A percentile compares a stretch with the other conserved stretches of the same genome.
These are phyloP conservation scores for Fusarium globosum DNA, from an alignment of 2,329 filamentous ascomycete species.

Conservation along the genomic window DNA sequence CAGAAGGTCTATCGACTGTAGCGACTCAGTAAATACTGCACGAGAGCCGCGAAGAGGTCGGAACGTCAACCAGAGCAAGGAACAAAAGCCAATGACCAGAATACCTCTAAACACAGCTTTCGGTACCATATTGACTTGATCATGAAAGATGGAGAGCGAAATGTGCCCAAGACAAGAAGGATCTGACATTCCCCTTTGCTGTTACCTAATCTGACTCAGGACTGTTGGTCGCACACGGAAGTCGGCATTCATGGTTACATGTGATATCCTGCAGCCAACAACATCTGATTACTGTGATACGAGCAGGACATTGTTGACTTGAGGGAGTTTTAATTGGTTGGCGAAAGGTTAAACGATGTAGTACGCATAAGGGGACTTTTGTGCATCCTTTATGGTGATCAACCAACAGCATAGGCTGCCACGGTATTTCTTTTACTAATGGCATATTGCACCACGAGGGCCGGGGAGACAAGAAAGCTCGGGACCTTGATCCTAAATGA, in stretches of 20 bases:
- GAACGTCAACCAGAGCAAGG: background rate
- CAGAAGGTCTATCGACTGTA: constrained; percentile 7
- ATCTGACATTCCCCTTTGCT: background rate
- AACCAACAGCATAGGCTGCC: background rate
- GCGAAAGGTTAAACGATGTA: background rate
- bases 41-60: background rate
- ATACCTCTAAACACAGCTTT: background rate
- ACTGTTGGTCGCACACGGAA: background rate
- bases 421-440: background rate
- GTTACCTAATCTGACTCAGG: background rate
- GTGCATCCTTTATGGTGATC: background rate
- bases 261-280: background rate
- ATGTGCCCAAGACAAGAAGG: background rate
- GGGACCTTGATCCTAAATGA: background rate
- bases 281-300: background rate
- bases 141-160: background rate
- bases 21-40: constrained; percentile 23
- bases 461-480: background rate
- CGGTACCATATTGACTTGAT: background rate
- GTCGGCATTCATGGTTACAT: background rate
- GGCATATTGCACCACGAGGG: accelerated
- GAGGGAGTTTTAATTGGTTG: background rate
- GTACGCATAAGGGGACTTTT: background rate
- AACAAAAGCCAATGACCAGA: background rate
- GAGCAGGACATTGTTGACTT: background rate